Conservation (phyloP, 345 rosid genomes). For the Bretschneidera sinensis region DNA sequence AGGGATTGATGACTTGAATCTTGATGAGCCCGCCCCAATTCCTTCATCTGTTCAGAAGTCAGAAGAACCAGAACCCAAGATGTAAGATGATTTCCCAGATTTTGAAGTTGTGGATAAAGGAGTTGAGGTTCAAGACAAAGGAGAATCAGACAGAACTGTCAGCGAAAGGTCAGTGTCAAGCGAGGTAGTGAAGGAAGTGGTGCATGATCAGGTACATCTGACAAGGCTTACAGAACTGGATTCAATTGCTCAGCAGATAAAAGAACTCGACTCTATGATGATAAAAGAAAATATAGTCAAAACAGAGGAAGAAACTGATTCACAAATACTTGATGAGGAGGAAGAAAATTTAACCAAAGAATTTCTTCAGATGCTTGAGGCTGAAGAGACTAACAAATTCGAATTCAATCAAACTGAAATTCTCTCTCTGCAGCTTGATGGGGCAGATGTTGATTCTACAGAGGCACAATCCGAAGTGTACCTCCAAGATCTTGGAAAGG, state of each 20-base stretch:
- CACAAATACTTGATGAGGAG: conserved; percentile 70
- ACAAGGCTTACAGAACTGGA: conserved; percentile 70
- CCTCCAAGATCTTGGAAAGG: conserved; percentile 84
- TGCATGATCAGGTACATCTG: conserved; percentile 57
- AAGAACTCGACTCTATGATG: conserved; percentile 89
- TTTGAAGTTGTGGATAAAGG: conserved; percentile 90
- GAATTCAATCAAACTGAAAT: conserved; percentile 38
- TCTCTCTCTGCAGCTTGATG: conserved; percentile 47
- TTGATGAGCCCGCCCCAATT: conserved; percentile 65
- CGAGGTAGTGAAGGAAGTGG: conserved; percentile 66
- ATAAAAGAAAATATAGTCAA: conserved; percentile 36
- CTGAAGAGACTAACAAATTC: conserved; percentile 40
- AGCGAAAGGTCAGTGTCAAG: conserved; percentile 43
- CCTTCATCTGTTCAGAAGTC: conserved; percentile 28
- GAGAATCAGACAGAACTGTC: conserved; percentile 39
- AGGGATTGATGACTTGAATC: conserved; percentile 79
- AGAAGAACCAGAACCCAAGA: conserved; percentile 39
- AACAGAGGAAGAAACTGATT: conserved; percentile 42
- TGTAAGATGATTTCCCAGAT: conserved; percentile 69
- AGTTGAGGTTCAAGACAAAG: conserved; percentile 68
- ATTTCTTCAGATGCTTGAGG: conserved; percentile 84
- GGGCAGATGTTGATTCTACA: conserved; percentile 28
- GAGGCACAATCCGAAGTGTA: conserved; percentile 52
- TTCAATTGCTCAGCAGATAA: conserved; percentile 84
- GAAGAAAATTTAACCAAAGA: conserved; percentile 83